Evolutionary conservation across 2,329 filamentous ascomycete species (phyloP), one percentile per base, ranked within the genome.

Genomic region (Cordyceps militaris): DNA sequence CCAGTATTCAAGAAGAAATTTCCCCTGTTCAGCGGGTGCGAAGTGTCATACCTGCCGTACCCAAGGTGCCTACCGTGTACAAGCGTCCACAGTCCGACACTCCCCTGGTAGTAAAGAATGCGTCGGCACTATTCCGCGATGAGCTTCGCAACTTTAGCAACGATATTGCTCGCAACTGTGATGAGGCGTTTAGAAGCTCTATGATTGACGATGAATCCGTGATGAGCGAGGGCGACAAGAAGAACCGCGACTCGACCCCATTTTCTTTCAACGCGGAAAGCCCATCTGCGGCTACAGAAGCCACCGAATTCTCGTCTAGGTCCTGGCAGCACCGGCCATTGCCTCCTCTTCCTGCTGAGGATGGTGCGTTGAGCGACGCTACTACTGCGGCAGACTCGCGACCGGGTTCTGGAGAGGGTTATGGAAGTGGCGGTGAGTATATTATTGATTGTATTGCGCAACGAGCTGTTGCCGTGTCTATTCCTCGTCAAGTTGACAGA

Each of bases 151-250:
- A 93, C 64, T 87, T 95, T 58, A 96, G 91, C 64, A 84, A 83
- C 65, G 91, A 91, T 65, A 85, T 97, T 61, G 90, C 91, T 51
- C 90, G 91, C 70, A 89, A 94, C 59, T 95, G 92, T 66, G 92
- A 97, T 66, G 89, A 94, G 66, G 92, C 92, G 1, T 97, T 97
- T 75, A 92, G 90, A 67, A 85, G 87, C 64, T 79, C 78, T 10
- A 63, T 82, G 11, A 71, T 80, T 14, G 67, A 71, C 19, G 71
- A 73, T 16, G 70, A 72, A 13, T 73, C 73, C 0, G 66, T 69
- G 28, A 62, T 71, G 42, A 67, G 69, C 3, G 70, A 74, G 26
- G 59, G 55, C 9, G 66, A 72, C 16, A 64, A 63, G 44, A 66
- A 63, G 40, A 63, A 66, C 46, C 67, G 70, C 28, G 69, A 73